Evolutionary conservation across 345 rosid genomes (phyloP).

Genomic region (Brassica juncea): DNA sequence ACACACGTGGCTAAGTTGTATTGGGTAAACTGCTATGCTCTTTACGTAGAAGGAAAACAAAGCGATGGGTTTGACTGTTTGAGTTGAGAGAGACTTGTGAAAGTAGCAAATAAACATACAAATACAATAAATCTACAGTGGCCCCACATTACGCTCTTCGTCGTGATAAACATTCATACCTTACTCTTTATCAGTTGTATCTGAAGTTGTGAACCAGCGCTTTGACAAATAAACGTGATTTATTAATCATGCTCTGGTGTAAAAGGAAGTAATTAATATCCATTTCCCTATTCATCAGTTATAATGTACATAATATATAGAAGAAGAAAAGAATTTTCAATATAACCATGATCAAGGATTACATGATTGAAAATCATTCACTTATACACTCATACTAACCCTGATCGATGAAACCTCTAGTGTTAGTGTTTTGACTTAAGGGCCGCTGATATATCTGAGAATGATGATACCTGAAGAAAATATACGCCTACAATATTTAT

Average conservation of each 20-base stretch:
- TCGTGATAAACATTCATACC: neutral
- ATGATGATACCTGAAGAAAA: constrained; percentile 17
- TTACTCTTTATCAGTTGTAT: neutral
- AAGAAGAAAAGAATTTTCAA: neutral
- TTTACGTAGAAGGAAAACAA: constrained; percentile 31
- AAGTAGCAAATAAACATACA: neutral
- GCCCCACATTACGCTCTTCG: neutral
- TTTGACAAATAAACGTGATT: constrained; percentile 22
- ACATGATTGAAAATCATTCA: constrained; percentile 32
- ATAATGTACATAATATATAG: neutral
- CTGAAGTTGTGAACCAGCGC: constrained; percentile 9
- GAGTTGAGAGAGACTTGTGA: constrained; percentile 6
- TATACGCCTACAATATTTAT: neutral
- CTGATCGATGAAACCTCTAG: constrained; percentile 9
- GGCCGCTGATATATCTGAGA: constrained; percentile 9
- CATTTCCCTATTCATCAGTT: constrained; percentile 1
- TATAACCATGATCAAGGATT: constrained; percentile 12
- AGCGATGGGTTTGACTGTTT: neutral
- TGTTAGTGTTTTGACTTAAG: constrained; percentile 29
- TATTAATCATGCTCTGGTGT: constrained; percentile 14
- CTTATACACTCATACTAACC: constrained; percentile 24
- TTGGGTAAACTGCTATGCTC: constrained; percentile 19
- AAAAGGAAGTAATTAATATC: constrained; percentile 17
- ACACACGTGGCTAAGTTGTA: neutral
- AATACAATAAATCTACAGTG: neutral